Evolutionary conservation across 768 basidiomycete genomes (phyloP).

Genomic region (Paxillus ammoniavirescens): DNA sequence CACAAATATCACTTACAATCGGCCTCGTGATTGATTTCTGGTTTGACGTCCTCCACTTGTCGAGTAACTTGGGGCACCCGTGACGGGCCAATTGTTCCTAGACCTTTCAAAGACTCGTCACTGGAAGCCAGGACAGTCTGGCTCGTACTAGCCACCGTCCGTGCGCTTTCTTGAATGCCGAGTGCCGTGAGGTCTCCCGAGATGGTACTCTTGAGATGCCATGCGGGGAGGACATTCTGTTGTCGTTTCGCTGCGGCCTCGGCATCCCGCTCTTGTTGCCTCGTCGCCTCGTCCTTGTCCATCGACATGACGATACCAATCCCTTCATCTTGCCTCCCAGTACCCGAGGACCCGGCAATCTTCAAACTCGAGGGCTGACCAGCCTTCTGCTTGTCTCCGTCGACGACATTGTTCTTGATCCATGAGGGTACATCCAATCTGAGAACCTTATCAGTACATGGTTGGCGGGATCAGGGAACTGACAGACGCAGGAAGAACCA

Average conservation of each 20-base stretch:
- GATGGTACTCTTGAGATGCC: conserved; percentile 96
- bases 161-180: conserved; percentile 71
- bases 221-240: conserved; percentile 90
- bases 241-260: conserved; percentile 83
- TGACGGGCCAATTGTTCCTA: conserved; percentile 52
- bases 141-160: conserved; percentile 39
- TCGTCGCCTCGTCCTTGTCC: conserved; percentile 83
- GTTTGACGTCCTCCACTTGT: conserved; percentile 40
- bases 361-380: conserved; percentile 58
- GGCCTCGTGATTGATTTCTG: conserved; percentile 51
- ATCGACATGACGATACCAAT: conserved; percentile 85
- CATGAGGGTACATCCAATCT: conserved; percentile 84
- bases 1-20: conserved; percentile 53
- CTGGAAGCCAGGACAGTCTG: conserved; percentile 45
- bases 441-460: conserved; percentile 3
- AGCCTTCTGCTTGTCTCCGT: conserved; percentile 58
- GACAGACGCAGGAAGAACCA: conserved; percentile 79
- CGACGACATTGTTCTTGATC: conserved; percentile 71
- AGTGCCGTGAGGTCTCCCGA: conserved; percentile 88
- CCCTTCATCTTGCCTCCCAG: conserved; percentile 63
- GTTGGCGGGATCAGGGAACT: neutral
- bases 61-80: conserved; percentile 28
- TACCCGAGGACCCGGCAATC: conserved; percentile 68
- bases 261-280: conserved; percentile 69
- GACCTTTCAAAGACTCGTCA: conserved; percentile 70